Conservation (phyloP, 139 green algal genomes). For the Chloropicon primus region DNA sequence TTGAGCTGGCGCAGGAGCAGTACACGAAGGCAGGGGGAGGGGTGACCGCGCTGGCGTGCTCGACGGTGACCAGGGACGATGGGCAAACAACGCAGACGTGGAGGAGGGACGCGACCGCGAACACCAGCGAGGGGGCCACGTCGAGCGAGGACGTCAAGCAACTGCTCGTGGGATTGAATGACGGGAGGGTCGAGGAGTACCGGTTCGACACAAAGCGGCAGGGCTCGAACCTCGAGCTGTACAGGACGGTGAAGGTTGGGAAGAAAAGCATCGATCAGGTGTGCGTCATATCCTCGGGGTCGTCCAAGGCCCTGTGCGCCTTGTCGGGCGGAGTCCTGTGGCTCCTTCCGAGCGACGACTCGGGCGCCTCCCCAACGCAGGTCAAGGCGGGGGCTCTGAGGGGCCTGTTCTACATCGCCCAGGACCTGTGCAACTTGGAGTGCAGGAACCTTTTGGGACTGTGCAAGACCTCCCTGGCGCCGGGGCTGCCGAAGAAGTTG, state of each 20-base stretch:
- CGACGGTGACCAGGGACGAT: too few relatives aligned
- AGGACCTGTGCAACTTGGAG: not conserved
- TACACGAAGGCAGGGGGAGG: not conserved
- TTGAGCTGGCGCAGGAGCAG: not conserved
- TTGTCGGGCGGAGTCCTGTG: not conserved
- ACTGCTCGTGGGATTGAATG: not conserved
- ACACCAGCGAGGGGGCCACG: too few relatives aligned
- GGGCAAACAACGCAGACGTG: too few relatives aligned
- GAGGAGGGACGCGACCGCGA: too few relatives aligned
- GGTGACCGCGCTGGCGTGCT: not conserved
- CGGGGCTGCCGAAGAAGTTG: not conserved
- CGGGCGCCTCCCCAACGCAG: not conserved
- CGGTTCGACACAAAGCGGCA: not conserved
- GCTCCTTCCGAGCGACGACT: not conserved
- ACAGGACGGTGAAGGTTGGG: not conserved
- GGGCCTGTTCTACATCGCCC: not conserved
- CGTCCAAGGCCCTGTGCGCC: not conserved
- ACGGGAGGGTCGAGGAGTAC: not conserved
- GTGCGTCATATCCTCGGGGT: not conserved
- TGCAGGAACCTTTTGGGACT: not conserved
- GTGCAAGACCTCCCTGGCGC: not conserved
- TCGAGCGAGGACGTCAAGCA: too few relatives aligned
- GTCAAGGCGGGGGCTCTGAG: not conserved
- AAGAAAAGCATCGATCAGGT: not conserved
- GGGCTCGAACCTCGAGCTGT: not conserved